phyloP scores from a whole-genome alignment of 202 grass and related monocot species.

The Hordeum pubiflorum region DNA sequence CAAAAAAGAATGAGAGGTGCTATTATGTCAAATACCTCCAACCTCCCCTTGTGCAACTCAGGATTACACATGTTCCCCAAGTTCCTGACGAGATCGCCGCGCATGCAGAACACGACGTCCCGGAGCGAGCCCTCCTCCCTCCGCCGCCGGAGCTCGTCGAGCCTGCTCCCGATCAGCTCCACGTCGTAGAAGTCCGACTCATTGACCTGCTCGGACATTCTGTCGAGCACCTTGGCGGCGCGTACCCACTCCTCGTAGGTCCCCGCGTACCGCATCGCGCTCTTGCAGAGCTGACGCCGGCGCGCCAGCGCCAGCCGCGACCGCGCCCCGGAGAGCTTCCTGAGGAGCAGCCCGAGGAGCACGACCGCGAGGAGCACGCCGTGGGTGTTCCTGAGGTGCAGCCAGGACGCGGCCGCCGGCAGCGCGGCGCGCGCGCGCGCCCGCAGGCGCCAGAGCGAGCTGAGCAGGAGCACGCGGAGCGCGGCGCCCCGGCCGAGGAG shows the following conservation, averaged over 20 bases:
- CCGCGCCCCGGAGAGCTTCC: slow-evolving; percentile 47
- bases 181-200: slow-evolving; percentile 66
- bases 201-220: slow-evolving; percentile 42
- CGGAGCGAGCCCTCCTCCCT: slow-evolving; percentile 65
- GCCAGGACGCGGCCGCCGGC: slow-evolving; percentile 33
- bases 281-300: slow-evolving; percentile 57
- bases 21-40: slow-evolving; percentile 47
- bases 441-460: slow-evolving; percentile 51
- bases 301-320: slow-evolving; percentile 49
- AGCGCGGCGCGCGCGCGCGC: slow-evolving; percentile 24
- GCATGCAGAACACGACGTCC: slow-evolving; percentile 87
- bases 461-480: slow-evolving; percentile 66
- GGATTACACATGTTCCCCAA: slow-evolving; percentile 91
- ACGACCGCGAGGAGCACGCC: slow-evolving; percentile 51
- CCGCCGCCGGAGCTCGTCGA: slow-evolving; percentile 56
- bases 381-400: slow-evolving; percentile 68
- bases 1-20: background rate
- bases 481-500: slow-evolving; percentile 72
- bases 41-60: slow-evolving; percentile 84
- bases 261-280: slow-evolving; percentile 45
- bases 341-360: slow-evolving; percentile 50
- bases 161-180: slow-evolving; percentile 74
- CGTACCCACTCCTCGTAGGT: slow-evolving; percentile 89
- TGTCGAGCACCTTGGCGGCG: slow-evolving; percentile 87
- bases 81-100: slow-evolving; percentile 76